Evolutionary conservation across 2,329 filamentous ascomycete genomes (phyloP).

Genomic region (Lachnellula subtilissima): DNA sequence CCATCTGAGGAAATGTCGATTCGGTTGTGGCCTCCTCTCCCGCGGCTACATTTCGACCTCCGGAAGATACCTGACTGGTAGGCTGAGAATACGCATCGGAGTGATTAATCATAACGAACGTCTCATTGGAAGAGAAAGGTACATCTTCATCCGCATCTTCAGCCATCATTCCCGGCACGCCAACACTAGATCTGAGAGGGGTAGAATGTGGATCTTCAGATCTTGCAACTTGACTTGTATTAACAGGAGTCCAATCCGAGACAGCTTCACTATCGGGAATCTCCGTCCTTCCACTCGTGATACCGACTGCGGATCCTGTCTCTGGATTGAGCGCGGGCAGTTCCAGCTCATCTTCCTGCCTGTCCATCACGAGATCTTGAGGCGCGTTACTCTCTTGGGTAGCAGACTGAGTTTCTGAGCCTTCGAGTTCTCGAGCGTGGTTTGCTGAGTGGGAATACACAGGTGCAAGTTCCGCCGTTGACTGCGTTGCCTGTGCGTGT

Average conservation of each 20-base stretch:
- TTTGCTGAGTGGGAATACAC: no score
- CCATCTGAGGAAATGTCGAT: not conserved
- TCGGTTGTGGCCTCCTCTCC: not conserved
- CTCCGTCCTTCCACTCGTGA: constrained; percentile 2
- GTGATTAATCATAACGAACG: no score
- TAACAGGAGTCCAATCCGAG: not conserved
- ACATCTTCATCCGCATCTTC: no score
- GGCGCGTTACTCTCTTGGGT: not conserved
- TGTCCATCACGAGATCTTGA: not conserved
- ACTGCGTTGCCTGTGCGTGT: no score
- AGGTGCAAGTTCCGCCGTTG: no score
- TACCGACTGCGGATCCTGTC: not conserved
- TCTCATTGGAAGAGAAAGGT: no score
- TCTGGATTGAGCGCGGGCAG: not conserved
- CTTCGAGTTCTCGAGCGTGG: not conserved
- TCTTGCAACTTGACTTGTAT: not conserved
- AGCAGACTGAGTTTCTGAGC: not conserved
- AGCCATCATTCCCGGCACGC: no score
- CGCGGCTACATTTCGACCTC: no score
- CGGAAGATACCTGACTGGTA: not conserved
- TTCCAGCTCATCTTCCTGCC: not conserved
- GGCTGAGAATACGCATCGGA: not conserved
- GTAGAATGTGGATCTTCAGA: not conserved
- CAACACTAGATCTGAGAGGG: not conserved
- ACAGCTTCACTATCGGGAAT: constrained; percentile 11